Percentiles rank a stretch among this genome's conserved stretches.
Conservation (phyloP, 768 basidiomycete species). For the Amanita subjunquillea region DNA sequence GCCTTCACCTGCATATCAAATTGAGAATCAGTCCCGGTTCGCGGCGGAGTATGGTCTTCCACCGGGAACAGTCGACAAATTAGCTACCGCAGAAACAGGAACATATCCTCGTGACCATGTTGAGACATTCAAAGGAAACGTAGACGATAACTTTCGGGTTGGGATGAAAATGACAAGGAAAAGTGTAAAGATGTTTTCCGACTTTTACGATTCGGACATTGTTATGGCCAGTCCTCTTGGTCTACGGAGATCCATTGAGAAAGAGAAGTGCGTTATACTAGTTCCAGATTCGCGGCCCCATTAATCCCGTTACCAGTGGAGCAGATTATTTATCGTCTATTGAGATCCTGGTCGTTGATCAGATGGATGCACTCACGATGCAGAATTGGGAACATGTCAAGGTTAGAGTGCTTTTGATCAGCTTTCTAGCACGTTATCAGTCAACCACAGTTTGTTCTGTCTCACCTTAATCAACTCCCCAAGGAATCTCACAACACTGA, state of each 20-base stretch:
- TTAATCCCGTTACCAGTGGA: constrained; percentile 15
- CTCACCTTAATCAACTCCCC: constrained; percentile 79
- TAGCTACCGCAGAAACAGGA: constrained; percentile 61
- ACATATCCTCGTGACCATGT: constrained; percentile 84
- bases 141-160: constrained; percentile 90
- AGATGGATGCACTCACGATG: constrained; percentile 89
- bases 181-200: constrained; percentile 83
- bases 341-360: constrained; percentile 85
- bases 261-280: constrained; percentile 64
- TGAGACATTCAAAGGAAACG: constrained; percentile 91
- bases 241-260: constrained; percentile 84
- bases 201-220: constrained; percentile 86
- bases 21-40: constrained; percentile 85
- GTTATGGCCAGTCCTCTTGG: constrained; percentile 93
- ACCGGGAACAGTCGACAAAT: constrained; percentile 68
- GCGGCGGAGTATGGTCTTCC: constrained; percentile 76
- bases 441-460: constrained; percentile 63
- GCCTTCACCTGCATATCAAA: constrained; percentile 61
- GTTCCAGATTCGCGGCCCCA: background rate
- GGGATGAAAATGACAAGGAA: constrained; percentile 91
- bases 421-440: background rate
- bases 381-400: constrained; percentile 99
- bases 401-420: constrained; percentile 29
- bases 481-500: constrained; percentile 91
- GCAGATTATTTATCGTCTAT: constrained; percentile 92